These are phyloP conservation scores for Malus hybrid DNA, from an alignment of 331 rosid species.

Conservation along the genomic window DNA sequence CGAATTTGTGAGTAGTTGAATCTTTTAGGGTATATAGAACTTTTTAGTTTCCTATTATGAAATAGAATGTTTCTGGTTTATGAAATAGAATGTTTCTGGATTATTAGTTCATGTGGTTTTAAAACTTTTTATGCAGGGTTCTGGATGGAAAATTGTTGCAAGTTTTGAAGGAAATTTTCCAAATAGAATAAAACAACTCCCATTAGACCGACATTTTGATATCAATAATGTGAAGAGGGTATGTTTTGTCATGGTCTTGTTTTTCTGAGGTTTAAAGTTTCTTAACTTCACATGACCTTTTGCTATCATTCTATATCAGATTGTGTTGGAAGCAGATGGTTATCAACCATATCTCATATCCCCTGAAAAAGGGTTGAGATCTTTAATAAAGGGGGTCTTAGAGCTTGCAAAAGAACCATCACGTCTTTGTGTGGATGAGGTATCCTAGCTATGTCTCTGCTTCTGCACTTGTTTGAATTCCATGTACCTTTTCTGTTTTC, in stretches of 20 bases:
- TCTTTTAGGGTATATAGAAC: neutral
- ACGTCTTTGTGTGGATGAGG: slow-evolving; percentile 92
- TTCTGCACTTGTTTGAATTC: neutral
- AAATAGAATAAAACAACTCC: slow-evolving; percentile 86
- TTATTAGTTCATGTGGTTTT: neutral
- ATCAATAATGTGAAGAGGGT: slow-evolving; percentile 92
- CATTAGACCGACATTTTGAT: slow-evolving; percentile 90
- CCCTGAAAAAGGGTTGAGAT: slow-evolving; percentile 96
- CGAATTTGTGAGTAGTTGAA: neutral
- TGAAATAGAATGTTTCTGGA: neutral
- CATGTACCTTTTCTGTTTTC: neutral
- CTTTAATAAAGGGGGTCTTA: slow-evolving; percentile 83
- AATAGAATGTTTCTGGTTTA: neutral
- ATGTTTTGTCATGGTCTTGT: slow-evolving; percentile 9
- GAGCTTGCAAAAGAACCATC: slow-evolving; percentile 96
- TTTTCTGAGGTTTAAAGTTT: slow-evolving; percentile 11
- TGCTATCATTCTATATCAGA: slow-evolving; percentile 38
- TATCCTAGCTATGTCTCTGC: slow-evolving; percentile 15
- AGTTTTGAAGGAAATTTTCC: slow-evolving; percentile 98
- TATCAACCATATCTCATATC: slow-evolving; percentile 98
- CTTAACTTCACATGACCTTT: neutral
- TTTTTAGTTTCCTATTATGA: neutral
- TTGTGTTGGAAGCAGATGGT: slow-evolving; percentile 97
- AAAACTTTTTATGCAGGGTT: slow-evolving; percentile 47
- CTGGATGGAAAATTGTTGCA: slow-evolving; percentile 96